Base-by-base conservation (phyloP, 176 grass and related monocot genomes). In the Carex kokanica region DNA sequence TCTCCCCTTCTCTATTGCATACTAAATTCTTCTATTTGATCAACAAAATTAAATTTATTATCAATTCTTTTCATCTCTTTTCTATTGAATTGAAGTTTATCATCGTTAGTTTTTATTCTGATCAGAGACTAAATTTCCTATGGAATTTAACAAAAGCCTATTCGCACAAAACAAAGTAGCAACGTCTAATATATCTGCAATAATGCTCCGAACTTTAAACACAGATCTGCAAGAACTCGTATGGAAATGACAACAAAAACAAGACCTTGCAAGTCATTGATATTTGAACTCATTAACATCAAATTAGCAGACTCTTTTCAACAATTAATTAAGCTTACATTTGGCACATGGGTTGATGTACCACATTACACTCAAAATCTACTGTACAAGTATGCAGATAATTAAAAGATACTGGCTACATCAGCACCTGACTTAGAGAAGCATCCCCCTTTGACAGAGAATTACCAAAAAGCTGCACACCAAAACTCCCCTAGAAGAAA, bases 401-500 rank as follows among this genome's bases (percentile, higher is more conserved):
- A 88, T 81, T 74, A 75, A 60, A 47, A 25, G 69, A 68, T 34
- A 74, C 52, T 47, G 53, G 53, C 85, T 74, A 61, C 78, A 53
- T 20, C 56, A 63, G 78, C 59, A 74, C 61, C 54, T 64, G 21
- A 55, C 80, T 78, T 25, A 83, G 73, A 40, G 72, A 79, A 60
- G 59, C 58, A 17, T 34, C 51, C 24, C 15, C 59, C 8, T 52
- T 64, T 74, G 31, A 80, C 84, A 85, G 83, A 75, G 45, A 49
- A 49, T 49, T 49, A 49, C 45, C 10, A 79, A 58, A 88, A 36
- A 25, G 21, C 43, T n/a, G 24, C 82, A 66, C 36, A 82, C 74
- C 85, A 90, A 89, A 91, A 93, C 78, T 88, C 80, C 49, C 55
- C 31, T 69, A 80, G 64, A 74, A 89, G 67, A 88, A 73, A 83